A percentile compares a stretch with the other conserved stretches of the same genome.
Conservation (phyloP, 2,329 filamentous ascomycete species). For the Cryphonectria naterciae region DNA sequence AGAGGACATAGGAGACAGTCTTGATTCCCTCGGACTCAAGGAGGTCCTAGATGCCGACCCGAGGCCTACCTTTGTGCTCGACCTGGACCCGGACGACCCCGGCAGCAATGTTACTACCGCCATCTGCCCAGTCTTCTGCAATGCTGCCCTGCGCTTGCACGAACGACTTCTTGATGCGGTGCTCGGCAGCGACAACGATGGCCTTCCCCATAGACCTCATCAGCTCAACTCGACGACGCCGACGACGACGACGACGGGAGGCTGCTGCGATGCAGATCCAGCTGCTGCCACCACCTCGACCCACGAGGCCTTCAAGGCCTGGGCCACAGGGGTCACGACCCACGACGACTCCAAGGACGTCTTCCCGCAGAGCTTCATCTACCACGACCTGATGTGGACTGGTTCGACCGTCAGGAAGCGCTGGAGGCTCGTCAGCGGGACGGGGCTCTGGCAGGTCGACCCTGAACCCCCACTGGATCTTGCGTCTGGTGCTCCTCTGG, state of each 20-base stretch:
- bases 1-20: slow-evolving; percentile 28
- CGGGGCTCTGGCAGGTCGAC: slow-evolving; percentile 39
- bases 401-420: slow-evolving; percentile 43
- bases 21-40: slow-evolving; percentile 33
- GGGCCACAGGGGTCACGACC: slow-evolving; percentile 46
- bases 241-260: not conserved
- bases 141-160: slow-evolving; percentile 40
- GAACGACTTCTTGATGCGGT: slow-evolving; percentile 41
- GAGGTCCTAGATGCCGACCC: slow-evolving; percentile 44
- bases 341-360: slow-evolving; percentile 51
- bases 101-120: slow-evolving; percentile 27
- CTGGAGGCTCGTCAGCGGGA: slow-evolving; percentile 48
- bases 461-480: slow-evolving; percentile 34
- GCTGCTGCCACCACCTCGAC: slow-evolving; percentile 16
- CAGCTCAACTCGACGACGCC: not conserved
- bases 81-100: slow-evolving; percentile 43
- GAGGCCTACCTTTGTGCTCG: slow-evolving; percentile 43
- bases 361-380: slow-evolving; percentile 47
- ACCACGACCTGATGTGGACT: slow-evolving; percentile 42
- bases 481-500: slow-evolving; percentile 32
- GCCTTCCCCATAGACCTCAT: not conserved
- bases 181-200: slow-evolving; percentile 5
- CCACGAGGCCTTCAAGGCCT: slow-evolving; percentile 44
- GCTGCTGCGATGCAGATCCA: not conserved
- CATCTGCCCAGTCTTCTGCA: slow-evolving; percentile 43